Percentiles rank a stretch among this genome's conserved stretches.
phyloP scores from a whole-genome alignment of 176 grass and related monocot species.

The Raddia guianensis region DNA sequence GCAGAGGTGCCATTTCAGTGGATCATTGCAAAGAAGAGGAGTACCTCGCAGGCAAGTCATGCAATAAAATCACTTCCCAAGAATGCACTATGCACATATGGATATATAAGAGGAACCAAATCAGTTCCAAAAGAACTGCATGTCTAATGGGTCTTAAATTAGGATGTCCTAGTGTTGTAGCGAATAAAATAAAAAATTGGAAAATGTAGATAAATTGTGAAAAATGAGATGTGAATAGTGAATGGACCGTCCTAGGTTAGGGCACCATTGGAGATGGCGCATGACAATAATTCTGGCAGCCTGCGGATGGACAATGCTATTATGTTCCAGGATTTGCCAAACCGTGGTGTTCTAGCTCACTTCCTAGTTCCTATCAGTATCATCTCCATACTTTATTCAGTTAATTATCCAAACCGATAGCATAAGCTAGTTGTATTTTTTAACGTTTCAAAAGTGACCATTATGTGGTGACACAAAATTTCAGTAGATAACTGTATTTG shows the following conservation, averaged over 20 bases:
- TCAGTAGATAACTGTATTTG: constrained; percentile 1
- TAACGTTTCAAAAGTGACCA: neutral
- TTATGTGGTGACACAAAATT: neutral
- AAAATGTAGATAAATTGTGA: too few relatives aligned
- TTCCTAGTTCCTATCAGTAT: neutral
- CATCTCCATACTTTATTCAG: neutral
- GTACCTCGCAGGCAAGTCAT: neutral
- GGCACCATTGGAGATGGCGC: too few relatives aligned
- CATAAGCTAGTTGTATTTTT: neutral
- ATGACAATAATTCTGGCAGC: neutral
- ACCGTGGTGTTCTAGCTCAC: constrained; percentile 1
- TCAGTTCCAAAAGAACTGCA: neutral
- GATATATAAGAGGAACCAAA: neutral
- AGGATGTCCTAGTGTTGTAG: too few relatives aligned
- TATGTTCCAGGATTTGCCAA: constrained; percentile 37
- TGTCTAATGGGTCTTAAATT: too few relatives aligned
- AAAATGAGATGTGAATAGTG: too few relatives aligned
- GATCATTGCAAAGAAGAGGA: constrained; percentile 16
- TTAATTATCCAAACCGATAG: neutral
- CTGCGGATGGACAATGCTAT: neutral
- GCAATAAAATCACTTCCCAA: constrained; percentile 5
- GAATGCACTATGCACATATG: neutral
- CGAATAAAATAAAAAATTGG: too few relatives aligned
- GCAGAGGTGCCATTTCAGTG: neutral
- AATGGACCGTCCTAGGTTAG: too few relatives aligned